phyloP scores from a whole-genome alignment of 2,329 filamentous ascomycete genomes.

The Scedosporium minutisporum region DNA sequence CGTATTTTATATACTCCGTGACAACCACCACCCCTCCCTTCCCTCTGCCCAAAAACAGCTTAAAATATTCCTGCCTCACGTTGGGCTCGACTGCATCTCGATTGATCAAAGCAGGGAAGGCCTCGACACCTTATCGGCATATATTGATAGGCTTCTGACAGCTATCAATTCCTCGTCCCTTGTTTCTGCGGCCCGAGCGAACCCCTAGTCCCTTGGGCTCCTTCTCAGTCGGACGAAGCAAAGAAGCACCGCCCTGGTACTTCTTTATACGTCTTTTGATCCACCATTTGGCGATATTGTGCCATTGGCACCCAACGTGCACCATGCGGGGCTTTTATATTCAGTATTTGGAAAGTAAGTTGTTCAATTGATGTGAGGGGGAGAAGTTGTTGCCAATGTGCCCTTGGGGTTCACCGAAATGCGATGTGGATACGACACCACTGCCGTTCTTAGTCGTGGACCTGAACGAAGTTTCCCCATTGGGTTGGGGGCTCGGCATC shows the following conservation, averaged over 20 bases:
- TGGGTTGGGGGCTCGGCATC: neutral
- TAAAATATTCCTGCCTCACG: slow-evolving; percentile 23
- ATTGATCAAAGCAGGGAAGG: slow-evolving; percentile 8
- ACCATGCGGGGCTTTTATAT: slow-evolving; percentile 59
- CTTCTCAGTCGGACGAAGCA: neutral
- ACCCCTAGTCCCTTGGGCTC: neutral
- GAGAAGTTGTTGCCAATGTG: neutral
- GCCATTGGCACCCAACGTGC: slow-evolving; percentile 19
- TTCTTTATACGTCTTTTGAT: slow-evolving; percentile 9
- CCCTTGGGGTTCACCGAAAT: neutral
- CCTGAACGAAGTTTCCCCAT: neutral
- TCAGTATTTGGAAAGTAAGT: slow-evolving; percentile 69
- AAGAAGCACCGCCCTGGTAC: neutral
- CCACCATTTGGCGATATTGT: slow-evolving; percentile 6
- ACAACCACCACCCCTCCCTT: slow-evolving; percentile 13
- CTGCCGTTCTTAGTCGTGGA: neutral
- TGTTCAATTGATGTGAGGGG: slow-evolving; percentile 13
- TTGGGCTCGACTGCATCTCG: slow-evolving; percentile 48
- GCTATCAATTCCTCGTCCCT: neutral
- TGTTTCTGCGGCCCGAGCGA: slow-evolving; percentile 13
- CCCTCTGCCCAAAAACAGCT: slow-evolving; percentile 9
- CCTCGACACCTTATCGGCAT: slow-evolving; percentile 8
- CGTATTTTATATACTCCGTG: neutral
- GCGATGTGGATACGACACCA: neutral
- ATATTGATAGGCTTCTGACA: slow-evolving; percentile 13